phyloP scores from a whole-genome alignment of 2,329 filamentous ascomycete species.

The Fusarium hostae region DNA sequence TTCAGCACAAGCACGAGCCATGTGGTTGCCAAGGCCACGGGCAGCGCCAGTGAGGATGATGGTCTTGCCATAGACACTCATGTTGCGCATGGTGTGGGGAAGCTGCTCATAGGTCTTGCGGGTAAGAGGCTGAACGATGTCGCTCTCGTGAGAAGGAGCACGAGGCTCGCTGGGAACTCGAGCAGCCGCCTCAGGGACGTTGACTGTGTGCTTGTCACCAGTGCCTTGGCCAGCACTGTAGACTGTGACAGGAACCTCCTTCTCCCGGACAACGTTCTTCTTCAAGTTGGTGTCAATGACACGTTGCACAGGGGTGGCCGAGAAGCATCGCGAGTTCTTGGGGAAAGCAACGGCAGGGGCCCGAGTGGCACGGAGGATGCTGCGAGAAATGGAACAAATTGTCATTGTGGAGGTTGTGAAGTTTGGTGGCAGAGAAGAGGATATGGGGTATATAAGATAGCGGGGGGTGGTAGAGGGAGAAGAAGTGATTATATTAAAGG shows the following conservation, averaged over 20 bases:
- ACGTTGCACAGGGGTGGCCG: constrained; percentile 45
- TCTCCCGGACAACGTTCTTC: constrained; percentile 66
- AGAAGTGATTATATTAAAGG: constrained; percentile 10
- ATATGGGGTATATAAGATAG: constrained; percentile 1
- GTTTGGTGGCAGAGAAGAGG: constrained; percentile 3
- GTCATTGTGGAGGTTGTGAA: constrained; percentile 48
- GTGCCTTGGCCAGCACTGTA: constrained; percentile 59
- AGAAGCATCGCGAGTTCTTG: constrained; percentile 49
- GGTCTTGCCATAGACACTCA: constrained; percentile 76
- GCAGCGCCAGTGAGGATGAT: constrained; percentile 80
- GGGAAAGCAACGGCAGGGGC: constrained; percentile 44
- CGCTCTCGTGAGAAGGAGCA: constrained; percentile 55
- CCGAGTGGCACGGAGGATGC: constrained; percentile 50
- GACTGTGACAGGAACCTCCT: constrained; percentile 66
- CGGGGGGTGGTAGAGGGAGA: neutral
- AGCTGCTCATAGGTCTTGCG: constrained; percentile 65
- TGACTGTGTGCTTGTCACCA: constrained; percentile 66
- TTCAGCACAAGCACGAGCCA: constrained; percentile 81
- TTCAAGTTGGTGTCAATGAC: constrained; percentile 56
- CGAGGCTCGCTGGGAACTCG: constrained; percentile 57
- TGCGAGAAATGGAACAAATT: constrained; percentile 47
- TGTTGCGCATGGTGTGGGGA: constrained; percentile 74
- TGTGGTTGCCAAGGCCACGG: constrained; percentile 81
- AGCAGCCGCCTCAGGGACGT: constrained; percentile 57
- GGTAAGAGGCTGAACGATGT: constrained; percentile 62